Conservation (phyloP, 192 early-diverging fungal species). For the Physocladia obscura region DNA sequence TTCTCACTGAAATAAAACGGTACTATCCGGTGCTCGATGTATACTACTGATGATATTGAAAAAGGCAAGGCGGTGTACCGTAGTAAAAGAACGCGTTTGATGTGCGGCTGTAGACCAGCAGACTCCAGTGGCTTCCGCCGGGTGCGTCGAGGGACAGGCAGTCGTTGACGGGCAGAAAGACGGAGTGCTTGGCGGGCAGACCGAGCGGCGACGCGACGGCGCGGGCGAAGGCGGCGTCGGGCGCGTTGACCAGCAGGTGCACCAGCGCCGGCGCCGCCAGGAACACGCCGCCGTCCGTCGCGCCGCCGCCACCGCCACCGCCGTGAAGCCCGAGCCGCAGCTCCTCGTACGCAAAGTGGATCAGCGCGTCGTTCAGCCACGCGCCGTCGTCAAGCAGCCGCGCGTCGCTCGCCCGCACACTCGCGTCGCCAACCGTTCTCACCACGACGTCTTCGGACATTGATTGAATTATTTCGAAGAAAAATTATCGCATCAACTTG, state of each 20-base stretch:
- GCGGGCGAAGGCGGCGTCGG: background rate
- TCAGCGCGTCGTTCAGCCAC: slow-evolving; percentile 51
- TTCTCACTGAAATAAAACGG: too few relatives aligned
- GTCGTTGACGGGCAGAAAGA: slow-evolving; percentile 30
- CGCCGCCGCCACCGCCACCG: slow-evolving; percentile 36
- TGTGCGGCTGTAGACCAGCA: slow-evolving; percentile 20
- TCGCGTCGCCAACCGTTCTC: slow-evolving; percentile 5
- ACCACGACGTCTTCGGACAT: background rate
- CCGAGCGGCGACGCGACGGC: background rate
- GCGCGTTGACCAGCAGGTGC: slow-evolving; percentile 23
- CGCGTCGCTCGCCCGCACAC: slow-evolving; percentile 27
- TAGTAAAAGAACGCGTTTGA: slow-evolving; percentile 14
- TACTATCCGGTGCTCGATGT: too few relatives aligned
- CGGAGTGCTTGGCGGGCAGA: background rate
- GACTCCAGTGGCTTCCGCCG: slow-evolving; percentile 28
- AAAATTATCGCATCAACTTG: too few relatives aligned
- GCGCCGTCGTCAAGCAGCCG: slow-evolving; percentile 24
- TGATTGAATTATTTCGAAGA: too few relatives aligned
- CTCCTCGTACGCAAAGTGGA: slow-evolving; percentile 40
- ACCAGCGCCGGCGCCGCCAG: slow-evolving; percentile 40
- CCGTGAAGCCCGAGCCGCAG: slow-evolving; percentile 8
- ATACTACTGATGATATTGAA: too few relatives aligned
- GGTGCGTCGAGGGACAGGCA: background rate
- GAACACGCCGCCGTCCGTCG: background rate
- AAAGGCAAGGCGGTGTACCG: background rate